A percentile compares a stretch with the other conserved stretches of the same genome.
phyloP scores from a whole-genome alignment of 1,284 basidiomycete species.

The Rhodotorula sp. region DNA sequence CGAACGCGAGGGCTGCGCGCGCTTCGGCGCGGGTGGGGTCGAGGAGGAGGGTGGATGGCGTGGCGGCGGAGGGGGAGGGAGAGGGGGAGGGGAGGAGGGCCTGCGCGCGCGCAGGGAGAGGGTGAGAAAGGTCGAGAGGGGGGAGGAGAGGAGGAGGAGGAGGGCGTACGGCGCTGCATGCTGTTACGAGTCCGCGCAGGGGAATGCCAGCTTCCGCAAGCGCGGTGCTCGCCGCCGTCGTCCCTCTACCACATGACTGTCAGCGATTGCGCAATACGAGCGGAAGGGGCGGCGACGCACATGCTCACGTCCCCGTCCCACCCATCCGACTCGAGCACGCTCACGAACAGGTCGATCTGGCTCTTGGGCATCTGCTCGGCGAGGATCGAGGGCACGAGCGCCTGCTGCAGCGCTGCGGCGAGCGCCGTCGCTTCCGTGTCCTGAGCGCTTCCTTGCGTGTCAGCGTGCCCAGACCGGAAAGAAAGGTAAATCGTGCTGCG shows the following conservation, averaged over 20 bases:
- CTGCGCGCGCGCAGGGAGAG: neutral
- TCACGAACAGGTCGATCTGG: constrained; percentile 86
- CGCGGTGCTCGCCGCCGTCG: constrained; percentile 85
- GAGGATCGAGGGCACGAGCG: constrained; percentile 79
- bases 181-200: constrained; percentile 77
- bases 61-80: neutral
- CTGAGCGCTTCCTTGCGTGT: constrained; percentile 47
- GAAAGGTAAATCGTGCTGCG: constrained; percentile 51
- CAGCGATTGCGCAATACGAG: neutral
- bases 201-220: constrained; percentile 86
- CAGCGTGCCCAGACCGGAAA: no score
- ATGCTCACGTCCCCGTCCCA: constrained; percentile 79
- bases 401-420: constrained; percentile 79
- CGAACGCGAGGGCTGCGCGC: constrained; percentile 59
- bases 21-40: constrained; percentile 78
- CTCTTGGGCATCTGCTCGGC: constrained; percentile 92
- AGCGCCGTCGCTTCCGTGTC: constrained; percentile 90
- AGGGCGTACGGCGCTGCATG: constrained; percentile 63
- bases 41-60: constrained; percentile 52
- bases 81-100: neutral
- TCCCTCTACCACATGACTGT: constrained; percentile 53
- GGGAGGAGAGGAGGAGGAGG: neutral
- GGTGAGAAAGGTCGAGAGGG: neutral
- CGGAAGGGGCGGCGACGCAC: constrained; percentile 9
- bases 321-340: constrained; percentile 87